These are phyloP conservation scores for Curvularia sp. DNA, from an alignment of 2,329 filamentous ascomycete species.

Conservation along the genomic window DNA sequence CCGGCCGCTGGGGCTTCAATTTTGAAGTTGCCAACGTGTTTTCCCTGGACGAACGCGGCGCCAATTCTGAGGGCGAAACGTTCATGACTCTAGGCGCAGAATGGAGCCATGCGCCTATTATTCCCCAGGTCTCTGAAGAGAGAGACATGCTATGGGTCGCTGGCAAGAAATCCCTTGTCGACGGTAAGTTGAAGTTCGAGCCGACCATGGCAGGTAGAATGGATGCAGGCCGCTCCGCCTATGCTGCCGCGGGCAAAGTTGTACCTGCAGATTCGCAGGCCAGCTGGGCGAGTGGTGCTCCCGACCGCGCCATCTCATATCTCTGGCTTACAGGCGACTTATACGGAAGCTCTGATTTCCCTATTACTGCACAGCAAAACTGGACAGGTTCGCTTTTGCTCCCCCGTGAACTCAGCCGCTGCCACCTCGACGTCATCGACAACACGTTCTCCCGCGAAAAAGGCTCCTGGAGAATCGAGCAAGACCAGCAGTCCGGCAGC, in stretches of 20 bases:
- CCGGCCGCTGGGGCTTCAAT: slow-evolving; percentile 50
- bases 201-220: slow-evolving; percentile 54
- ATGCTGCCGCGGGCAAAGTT: slow-evolving; percentile 55
- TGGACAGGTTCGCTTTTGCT: slow-evolving; percentile 56
- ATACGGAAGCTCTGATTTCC: slow-evolving; percentile 49
- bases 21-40: slow-evolving; percentile 57
- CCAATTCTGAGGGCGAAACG: slow-evolving; percentile 50
- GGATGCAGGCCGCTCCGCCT: slow-evolving; percentile 53
- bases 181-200: slow-evolving; percentile 40
- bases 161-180: slow-evolving; percentile 45
- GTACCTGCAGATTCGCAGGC: slow-evolving; percentile 50
- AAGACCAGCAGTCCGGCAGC: slow-evolving; percentile 17
- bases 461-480: slow-evolving; percentile 50
- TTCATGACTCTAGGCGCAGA: slow-evolving; percentile 54
- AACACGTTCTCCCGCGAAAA: slow-evolving; percentile 51
- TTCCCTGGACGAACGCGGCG: slow-evolving; percentile 50
- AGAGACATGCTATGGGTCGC: slow-evolving; percentile 55
- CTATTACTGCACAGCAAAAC: slow-evolving; percentile 52
- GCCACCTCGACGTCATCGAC: slow-evolving; percentile 53
- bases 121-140: slow-evolving; percentile 50
- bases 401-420: slow-evolving; percentile 53
- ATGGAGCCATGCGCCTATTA: slow-evolving; percentile 53
- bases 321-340: slow-evolving; percentile 56
- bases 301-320: slow-evolving; percentile 54
- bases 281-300: slow-evolving; percentile 49